Evolutionary conservation across 2,329 filamentous ascomycete genomes (phyloP).

Genomic region (Talaromyces funiculosus): DNA sequence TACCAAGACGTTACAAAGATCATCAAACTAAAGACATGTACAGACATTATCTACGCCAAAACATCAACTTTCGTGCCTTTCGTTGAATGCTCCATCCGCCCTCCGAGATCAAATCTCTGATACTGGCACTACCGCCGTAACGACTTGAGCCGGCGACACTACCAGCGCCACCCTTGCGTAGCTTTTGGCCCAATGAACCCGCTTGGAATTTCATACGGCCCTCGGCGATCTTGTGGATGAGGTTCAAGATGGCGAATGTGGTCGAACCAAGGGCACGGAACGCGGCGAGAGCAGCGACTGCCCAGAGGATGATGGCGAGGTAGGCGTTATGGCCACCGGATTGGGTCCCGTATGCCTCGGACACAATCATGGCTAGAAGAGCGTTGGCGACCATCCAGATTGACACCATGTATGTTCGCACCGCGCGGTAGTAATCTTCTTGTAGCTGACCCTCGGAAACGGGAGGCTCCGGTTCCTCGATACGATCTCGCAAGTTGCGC

Average conservation of each 20-base stretch:
- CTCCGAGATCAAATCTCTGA: constrained; percentile 33
- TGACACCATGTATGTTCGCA: constrained; percentile 96
- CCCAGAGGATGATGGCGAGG: constrained; percentile 87
- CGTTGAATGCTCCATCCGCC: constrained; percentile 31
- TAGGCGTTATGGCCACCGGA: constrained; percentile 80
- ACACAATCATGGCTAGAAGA: constrained; percentile 86
- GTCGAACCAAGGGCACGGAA: constrained; percentile 81
- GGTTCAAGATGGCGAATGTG: constrained; percentile 76
- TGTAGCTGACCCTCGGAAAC: constrained; percentile 76
- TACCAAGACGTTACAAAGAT: not conserved
- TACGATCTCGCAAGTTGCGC: constrained; percentile 85
- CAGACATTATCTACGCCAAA: constrained; percentile 30
- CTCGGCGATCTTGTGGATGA: constrained; percentile 79
- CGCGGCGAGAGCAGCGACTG: constrained; percentile 75
- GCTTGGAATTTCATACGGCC: constrained; percentile 62
- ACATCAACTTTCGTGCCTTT: constrained; percentile 31
- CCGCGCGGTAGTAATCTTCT: constrained; percentile 97
- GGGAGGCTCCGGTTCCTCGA: constrained; percentile 65
- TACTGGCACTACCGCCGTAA: constrained; percentile 29
- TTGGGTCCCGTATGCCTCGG: constrained; percentile 70
- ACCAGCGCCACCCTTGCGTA: constrained; percentile 8
- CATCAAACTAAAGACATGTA: not conserved
- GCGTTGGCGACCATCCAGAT: constrained; percentile 91
- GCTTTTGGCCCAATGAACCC: constrained; percentile 24
- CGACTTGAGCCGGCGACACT: constrained; percentile 14